A percentile compares a stretch with the other conserved stretches of the same genome.
These are phyloP conservation scores for Talaromyces sp. DNA, from an alignment of 2,329 filamentous ascomycete genomes.

Conservation along the genomic window DNA sequence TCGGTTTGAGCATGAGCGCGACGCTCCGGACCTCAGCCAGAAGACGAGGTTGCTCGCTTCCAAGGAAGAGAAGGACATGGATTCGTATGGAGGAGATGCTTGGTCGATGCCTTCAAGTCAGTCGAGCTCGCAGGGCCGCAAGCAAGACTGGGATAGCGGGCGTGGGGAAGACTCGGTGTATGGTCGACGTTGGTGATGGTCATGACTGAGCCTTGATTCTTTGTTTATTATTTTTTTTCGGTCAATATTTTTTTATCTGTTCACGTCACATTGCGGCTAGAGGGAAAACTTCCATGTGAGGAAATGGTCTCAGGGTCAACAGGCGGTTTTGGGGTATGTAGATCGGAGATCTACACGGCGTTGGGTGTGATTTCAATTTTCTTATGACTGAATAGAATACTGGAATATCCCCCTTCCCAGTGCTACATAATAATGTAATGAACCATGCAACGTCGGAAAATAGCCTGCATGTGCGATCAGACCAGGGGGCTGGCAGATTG, in stretches of 20 bases:
- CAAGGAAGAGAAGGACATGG: conserved; percentile 18
- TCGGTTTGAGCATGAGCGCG: conserved; percentile 38
- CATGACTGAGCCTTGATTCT: neutral
- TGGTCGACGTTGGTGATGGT: conserved; percentile 32
- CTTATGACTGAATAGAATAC: neutral
- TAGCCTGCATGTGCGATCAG: neutral
- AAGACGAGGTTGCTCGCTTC: conserved; percentile 25
- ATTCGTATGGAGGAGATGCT: conserved; percentile 3
- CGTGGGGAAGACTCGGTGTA: conserved; percentile 36
- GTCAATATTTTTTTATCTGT: neutral
- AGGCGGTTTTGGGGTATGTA: neutral
- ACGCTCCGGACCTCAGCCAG: conserved; percentile 25
- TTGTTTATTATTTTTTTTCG: neutral
- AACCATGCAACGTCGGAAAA: neutral
- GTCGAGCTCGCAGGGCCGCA: conserved; percentile 15
- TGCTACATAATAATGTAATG: neutral
- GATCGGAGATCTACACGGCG: neutral
- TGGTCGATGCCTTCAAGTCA: conserved; percentile 14
- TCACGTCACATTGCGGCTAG: neutral
- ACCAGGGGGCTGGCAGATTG: neutral
- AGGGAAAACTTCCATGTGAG: neutral
- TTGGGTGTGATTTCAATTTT: neutral
- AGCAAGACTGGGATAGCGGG: conserved; percentile 17
- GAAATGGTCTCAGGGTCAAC: neutral
- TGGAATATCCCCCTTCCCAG: neutral